Evolutionary conservation across 306 rosid genomes (phyloP).

Genomic region (Castanea crenata): DNA sequence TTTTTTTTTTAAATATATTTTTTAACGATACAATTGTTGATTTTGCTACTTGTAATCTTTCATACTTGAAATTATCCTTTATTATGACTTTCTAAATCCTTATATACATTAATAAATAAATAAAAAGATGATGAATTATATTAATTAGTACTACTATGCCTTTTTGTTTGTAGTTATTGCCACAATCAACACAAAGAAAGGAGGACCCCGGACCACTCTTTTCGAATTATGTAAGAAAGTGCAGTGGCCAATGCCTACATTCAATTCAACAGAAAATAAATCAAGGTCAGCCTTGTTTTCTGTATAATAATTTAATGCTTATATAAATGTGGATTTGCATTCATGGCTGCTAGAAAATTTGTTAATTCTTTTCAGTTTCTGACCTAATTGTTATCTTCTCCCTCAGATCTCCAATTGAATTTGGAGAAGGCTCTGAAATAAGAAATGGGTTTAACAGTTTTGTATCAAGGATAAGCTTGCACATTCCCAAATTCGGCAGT

Average conservation of each 20-base stretch:
- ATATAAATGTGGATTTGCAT: too few species aligned
- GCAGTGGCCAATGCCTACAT: constrained; percentile 80
- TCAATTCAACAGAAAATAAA: constrained; percentile 49
- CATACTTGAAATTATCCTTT: background rate
- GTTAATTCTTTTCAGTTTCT: background rate
- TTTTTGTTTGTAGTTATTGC: constrained; percentile 42
- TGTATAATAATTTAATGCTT: background rate
- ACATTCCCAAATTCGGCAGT: constrained; percentile 60
- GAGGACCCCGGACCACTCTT: constrained; percentile 78
- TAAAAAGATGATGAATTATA: background rate
- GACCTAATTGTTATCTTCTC: constrained; percentile 17
- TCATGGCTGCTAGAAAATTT: background rate
- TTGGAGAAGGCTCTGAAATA: constrained; percentile 48
- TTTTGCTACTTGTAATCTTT: background rate
- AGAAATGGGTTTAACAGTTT: constrained; percentile 56
- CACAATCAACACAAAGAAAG: constrained; percentile 67
- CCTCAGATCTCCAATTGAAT: constrained; percentile 41
- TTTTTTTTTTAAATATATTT: too few species aligned
- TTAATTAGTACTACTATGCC: constrained; percentile 1
- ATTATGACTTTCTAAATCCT: background rate
- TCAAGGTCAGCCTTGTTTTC: constrained; percentile 49
- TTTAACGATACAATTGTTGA: background rate
- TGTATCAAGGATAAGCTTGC: constrained; percentile 51
- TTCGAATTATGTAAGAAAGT: constrained; percentile 60
- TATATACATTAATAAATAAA: too few species aligned